These are phyloP conservation scores for Voacanga thouarsii DNA, from an alignment of 257 asterid genomes.

Conservation along the genomic window DNA sequence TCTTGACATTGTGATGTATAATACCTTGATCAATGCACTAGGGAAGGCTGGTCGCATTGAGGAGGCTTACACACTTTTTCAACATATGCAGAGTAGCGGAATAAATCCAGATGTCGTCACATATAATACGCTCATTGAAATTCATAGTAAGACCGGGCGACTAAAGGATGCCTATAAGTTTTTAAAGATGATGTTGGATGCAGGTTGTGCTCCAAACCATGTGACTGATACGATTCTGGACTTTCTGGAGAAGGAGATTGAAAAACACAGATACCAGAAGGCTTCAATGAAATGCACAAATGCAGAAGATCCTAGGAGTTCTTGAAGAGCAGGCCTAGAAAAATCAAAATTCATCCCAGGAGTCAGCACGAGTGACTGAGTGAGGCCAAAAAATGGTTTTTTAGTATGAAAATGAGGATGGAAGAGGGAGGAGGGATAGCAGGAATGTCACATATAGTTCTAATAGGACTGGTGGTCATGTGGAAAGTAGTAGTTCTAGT, in stretches of 20 bases:
- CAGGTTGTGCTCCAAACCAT: slow-evolving; percentile 89
- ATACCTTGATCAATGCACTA: slow-evolving; percentile 79
- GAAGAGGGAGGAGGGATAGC: slow-evolving; percentile 19
- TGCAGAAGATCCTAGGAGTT: slow-evolving; percentile 20
- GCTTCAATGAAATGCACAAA: slow-evolving; percentile 51
- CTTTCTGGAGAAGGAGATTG: slow-evolving; percentile 70
- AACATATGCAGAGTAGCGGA: slow-evolving; percentile 75
- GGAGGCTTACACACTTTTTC: slow-evolving; percentile 57
- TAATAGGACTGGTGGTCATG: slow-evolving; percentile 8
- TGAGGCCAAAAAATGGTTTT: slow-evolving; percentile 10
- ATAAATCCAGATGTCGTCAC: slow-evolving; percentile 89
- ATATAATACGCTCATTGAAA: slow-evolving; percentile 80
- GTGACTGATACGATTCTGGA: slow-evolving; percentile 86
- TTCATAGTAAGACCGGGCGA: slow-evolving; percentile 74
- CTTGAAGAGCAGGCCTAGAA: slow-evolving; percentile 16
- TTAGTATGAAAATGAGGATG: slow-evolving; percentile 16
- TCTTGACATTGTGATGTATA: slow-evolving; percentile 91
- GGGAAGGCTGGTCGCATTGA: slow-evolving; percentile 82
- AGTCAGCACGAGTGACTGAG: background rate
- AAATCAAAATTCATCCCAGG: background rate
- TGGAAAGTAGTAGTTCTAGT: background rate
- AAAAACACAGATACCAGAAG: slow-evolving; percentile 55
- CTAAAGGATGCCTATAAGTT: slow-evolving; percentile 75
- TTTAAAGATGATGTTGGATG: slow-evolving; percentile 83
- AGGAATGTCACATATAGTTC: background rate